These are phyloP conservation scores for Gynandropsis gynandra DNA, from an alignment of 345 rosid species.

Conservation along the genomic window DNA sequence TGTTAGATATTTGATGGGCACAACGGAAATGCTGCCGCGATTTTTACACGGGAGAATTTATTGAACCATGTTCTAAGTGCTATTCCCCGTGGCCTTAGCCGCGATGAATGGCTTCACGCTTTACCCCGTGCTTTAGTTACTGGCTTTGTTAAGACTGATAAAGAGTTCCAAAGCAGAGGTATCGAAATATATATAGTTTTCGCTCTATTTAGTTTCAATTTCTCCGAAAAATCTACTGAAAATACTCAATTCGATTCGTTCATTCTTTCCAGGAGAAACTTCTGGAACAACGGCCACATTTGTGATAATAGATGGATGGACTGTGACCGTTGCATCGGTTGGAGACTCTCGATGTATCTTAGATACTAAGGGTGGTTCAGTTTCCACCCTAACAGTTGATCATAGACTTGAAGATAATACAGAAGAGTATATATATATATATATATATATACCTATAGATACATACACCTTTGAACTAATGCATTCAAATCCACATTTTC, in stretches of 20 bases:
- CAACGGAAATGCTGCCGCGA: constrained; percentile 89
- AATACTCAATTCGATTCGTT: not conserved
- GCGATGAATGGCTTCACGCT: constrained; percentile 87
- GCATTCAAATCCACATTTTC: too few relatives aligned
- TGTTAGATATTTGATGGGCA: constrained; percentile 87
- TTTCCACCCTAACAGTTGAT: constrained; percentile 73
- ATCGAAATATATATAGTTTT: not conserved
- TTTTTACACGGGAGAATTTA: constrained; percentile 67
- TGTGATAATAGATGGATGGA: constrained; percentile 93
- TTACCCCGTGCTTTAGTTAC: constrained; percentile 84
- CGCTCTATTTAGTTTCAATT: too few relatives aligned
- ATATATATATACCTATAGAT: too few relatives aligned
- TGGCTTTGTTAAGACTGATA: constrained; percentile 92
- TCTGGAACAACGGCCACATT: constrained; percentile 94
- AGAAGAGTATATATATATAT: constrained; percentile 55
- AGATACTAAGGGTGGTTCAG: constrained; percentile 61
- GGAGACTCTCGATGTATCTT: constrained; percentile 91
- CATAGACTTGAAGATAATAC: constrained; percentile 83
- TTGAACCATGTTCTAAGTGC: constrained; percentile 63
- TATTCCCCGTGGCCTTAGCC: constrained; percentile 61
- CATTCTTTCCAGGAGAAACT: constrained; percentile 53
- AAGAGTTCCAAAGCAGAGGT: constrained; percentile 91
- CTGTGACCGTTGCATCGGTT: constrained; percentile 87
- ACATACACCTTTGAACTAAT: too few relatives aligned
- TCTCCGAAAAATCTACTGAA: constrained; percentile 7